Percentiles rank a stretch among this genome's conserved stretches.
These are phyloP conservation scores for Aspergillus kassunensis DNA, from an alignment of 495 filamentous ascomycete genomes.

Conservation along the genomic window DNA sequence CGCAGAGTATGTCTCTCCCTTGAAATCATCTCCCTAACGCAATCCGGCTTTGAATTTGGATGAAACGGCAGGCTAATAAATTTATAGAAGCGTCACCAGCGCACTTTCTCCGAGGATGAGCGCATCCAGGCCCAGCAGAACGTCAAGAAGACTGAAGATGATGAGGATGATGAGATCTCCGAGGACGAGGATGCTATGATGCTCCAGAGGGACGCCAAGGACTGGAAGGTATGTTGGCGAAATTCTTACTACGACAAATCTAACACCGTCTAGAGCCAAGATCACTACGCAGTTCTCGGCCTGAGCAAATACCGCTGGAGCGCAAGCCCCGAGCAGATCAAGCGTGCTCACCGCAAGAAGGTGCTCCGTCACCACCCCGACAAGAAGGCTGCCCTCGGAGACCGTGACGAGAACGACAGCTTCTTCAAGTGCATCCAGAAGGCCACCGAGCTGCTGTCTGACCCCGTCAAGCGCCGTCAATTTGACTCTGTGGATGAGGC, in stretches of 20 bases:
- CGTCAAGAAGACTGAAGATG: conserved; percentile 92
- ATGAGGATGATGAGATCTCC: conserved; percentile 83
- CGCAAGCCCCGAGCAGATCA: conserved; percentile 97
- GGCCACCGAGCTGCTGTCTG: conserved; percentile 86
- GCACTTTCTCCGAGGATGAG: conserved; percentile 98
- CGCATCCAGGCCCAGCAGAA: conserved; percentile 91
- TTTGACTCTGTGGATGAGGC: conserved; percentile 94
- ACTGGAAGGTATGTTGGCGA: conserved; percentile 80
- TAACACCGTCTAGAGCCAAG: conserved; percentile 63
- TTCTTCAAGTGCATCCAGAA: conserved; percentile 99
- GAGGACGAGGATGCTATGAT: conserved; percentile 89
- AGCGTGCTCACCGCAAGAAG: conserved; percentile 98
- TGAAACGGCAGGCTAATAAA: conserved; percentile 24
- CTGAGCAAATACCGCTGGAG: conserved; percentile 84
- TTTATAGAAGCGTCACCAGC: conserved; percentile 76
- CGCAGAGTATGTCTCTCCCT: conserved; percentile 60
- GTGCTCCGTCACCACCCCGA: conserved; percentile 97
- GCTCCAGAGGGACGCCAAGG: conserved; percentile 89
- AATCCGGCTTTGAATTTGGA: too few relatives aligned
- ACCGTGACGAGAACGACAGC: conserved; percentile 84
- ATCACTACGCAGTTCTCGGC: conserved; percentile 96
- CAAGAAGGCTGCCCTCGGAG: conserved; percentile 86
- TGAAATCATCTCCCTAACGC: not conserved
- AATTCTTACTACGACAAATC: not conserved
- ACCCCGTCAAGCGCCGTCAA: conserved; percentile 89